phyloP scores from a whole-genome alignment of 805 yeast genomes.

The Saccharomycopsis fibuligera region DNA sequence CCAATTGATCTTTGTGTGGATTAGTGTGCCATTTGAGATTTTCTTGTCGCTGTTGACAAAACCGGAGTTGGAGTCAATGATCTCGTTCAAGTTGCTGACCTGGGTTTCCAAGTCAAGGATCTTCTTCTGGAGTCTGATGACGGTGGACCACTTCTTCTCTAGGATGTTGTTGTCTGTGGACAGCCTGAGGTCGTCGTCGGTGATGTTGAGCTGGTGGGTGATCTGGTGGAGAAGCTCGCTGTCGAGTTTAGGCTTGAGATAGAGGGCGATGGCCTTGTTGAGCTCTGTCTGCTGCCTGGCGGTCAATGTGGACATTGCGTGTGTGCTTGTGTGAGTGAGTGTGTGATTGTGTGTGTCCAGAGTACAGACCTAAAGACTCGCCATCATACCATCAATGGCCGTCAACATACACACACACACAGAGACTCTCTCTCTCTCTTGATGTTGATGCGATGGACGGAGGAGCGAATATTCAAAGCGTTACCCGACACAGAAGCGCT shows the following conservation, averaged over 20 bases:
- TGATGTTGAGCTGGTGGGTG: not conserved
- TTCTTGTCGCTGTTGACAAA: conserved; percentile 18
- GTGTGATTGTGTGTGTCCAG: too few relatives aligned
- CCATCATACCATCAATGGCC: too few relatives aligned
- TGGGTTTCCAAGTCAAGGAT: conserved; percentile 66
- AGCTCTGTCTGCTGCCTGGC: conserved; percentile 3
- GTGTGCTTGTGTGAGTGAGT: not conserved
- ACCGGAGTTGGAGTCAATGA: conserved; percentile 30
- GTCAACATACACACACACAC: too few relatives aligned
- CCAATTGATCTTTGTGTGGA: conserved; percentile 42
- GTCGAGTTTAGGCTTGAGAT: not conserved
- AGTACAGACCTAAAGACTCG: too few relatives aligned
- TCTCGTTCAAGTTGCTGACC: conserved; percentile 41
- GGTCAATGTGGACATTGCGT: conserved; percentile 3
- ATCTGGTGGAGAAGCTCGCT: not conserved
- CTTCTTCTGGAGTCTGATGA: conserved; percentile 68
- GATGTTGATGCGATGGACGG: too few relatives aligned
- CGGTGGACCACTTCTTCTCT: conserved; percentile 84
- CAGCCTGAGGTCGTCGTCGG: not conserved
- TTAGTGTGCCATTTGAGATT: conserved; percentile 7
- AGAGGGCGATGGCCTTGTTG: conserved; percentile 2
- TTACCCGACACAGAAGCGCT: too few relatives aligned
- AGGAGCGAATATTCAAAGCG: too few relatives aligned
- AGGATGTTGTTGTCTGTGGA: conserved; percentile 30
- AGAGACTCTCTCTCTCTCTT: too few relatives aligned